Evolutionary conservation across 2,329 filamentous ascomycete genomes (phyloP), one percentile per base, ranked within the genome.

Genomic region (Aspergillus aculeatus): DNA sequence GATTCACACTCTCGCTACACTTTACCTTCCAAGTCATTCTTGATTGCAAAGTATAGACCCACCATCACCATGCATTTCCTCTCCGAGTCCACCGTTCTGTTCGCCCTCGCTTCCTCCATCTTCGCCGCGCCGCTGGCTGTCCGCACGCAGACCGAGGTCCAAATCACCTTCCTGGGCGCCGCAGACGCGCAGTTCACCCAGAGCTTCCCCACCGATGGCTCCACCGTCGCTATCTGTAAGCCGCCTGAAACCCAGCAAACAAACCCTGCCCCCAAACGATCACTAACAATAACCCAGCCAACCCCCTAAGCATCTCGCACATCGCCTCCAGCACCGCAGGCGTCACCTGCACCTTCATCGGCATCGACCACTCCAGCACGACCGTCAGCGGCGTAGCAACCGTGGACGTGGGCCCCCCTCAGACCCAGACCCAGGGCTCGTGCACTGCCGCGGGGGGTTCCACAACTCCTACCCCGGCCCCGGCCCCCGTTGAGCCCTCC

Each of bases 371-470:
- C 48, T 55, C 58, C n/a, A 52, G 61, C 14, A 69, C 67, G 4
- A 59, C 58, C 14, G 62, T 68, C 21, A 54, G 47, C 41, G 62
- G 63, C n/a, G 53, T 32, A 1, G 52, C 38, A 3, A 60, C 54
- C 12, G 64, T 69, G 4, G 65, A 68, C 35, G 67, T 69, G 24
- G 67, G 66, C 2, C 66, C 66, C 23, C 67, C 67, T 7, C 67
- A 69, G 63, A 68, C 65, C 14, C 68, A 69, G 54, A 35, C 60
- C 32, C 56, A 60, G 29, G 67, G 66, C 9, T 48, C 59, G 14
- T 69, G 67, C 61, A 26, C n/a, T 19, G 10, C 16, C 11, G 19
- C 26, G 4, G 58, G 47, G 4, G 16, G 38, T 12, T 21, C 50
- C 35, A 5, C 41, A 7, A 14, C 41, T 26, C 24, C 24, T 26